phyloP scores from a whole-genome alignment of 2,329 filamentous ascomycete genomes.

The Cordyceps fumosorosea region DNA sequence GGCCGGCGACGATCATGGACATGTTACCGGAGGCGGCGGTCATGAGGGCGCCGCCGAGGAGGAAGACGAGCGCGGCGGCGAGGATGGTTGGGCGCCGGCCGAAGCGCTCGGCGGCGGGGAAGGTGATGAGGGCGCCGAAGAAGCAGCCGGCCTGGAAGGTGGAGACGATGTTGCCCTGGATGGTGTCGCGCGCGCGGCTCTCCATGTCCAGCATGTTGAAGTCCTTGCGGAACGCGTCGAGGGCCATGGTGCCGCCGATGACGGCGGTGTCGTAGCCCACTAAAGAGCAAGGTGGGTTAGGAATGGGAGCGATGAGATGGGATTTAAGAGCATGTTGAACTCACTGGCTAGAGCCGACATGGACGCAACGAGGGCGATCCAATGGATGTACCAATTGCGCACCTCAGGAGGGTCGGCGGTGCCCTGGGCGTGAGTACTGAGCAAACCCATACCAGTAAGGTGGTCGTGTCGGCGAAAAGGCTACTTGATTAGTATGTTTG shows the following conservation, averaged over 20 bases:
- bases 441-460: background rate
- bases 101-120: slow-evolving; percentile 40
- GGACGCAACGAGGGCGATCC: slow-evolving; percentile 22
- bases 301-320: too few relatives aligned
- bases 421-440: slow-evolving; percentile 16
- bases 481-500: too few relatives aligned
- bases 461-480: background rate
- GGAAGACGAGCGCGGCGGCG: too few relatives aligned
- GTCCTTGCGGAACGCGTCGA: too few relatives aligned
- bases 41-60: too few relatives aligned
- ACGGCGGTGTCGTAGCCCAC: too few relatives aligned
- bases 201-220: slow-evolving; percentile 11
- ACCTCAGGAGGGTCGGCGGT: slow-evolving; percentile 21
- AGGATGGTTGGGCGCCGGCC: slow-evolving; percentile 41
- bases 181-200: slow-evolving; percentile 24
- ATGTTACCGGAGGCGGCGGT: too few relatives aligned
- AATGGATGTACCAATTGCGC: slow-evolving; percentile 23
- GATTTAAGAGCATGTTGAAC: background rate
- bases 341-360: slow-evolving; percentile 19
- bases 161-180: slow-evolving; percentile 34
- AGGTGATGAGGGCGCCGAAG: slow-evolving; percentile 33
- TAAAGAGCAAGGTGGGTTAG: too few relatives aligned
- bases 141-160: slow-evolving; percentile 34
- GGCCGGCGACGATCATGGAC: too few relatives aligned
- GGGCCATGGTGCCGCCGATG: too few relatives aligned